Evolutionary conservation across 2,329 filamentous ascomycete species (phyloP), one percentile per base, ranked within the genome.

Genomic region (Emergomyces africanus): DNA sequence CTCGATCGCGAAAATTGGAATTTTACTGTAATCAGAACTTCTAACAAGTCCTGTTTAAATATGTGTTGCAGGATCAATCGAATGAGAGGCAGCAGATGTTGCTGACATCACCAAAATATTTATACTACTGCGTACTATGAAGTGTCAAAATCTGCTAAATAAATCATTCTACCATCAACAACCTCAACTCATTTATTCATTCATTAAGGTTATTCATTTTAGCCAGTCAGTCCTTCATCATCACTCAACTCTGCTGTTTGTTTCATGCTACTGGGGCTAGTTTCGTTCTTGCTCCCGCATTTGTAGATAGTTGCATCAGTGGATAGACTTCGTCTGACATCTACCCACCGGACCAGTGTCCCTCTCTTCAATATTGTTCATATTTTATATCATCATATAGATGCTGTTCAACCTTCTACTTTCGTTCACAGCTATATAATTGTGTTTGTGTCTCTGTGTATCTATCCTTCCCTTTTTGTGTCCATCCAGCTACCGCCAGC

Each of bases 401-500:
- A 51, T 35, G 12, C 48, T 51, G 48, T 30, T 51, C 28, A 33
- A n/a, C 8, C 28, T n/a, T 20, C n/a, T 39, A 23, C 12, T 39
- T 54, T 23, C 20, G 39, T 39, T 54, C 50, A 35, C 33, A 54
- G 3, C 33, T 54, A 18, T 33, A 25, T 18, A 23, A 35, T 25
- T 57, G 54, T 44, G 41, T 49, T 57, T 57, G 55, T 57, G 44
- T 37, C 15, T 23, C 42, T 50, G 42, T 37, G 33, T 49, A n/a
- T 18, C 37, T 30, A 62, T 49, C 50, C 33, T 33, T 15, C n/a
- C 15, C 20, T 30, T 35, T 28, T 51, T 28, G 54, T 46, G 54
- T 51, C 41, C 44, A 50, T 49, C 48, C 46, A 44, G 57, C 60
- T 51, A 65, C 64, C 61, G 59, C 5, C 63, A 61, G 58, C 20